A percentile compares a stretch with the other conserved stretches of the same genome.
phyloP scores from a whole-genome alignment of 805 yeast species.

The Zygotorulaspora sp. region DNA sequence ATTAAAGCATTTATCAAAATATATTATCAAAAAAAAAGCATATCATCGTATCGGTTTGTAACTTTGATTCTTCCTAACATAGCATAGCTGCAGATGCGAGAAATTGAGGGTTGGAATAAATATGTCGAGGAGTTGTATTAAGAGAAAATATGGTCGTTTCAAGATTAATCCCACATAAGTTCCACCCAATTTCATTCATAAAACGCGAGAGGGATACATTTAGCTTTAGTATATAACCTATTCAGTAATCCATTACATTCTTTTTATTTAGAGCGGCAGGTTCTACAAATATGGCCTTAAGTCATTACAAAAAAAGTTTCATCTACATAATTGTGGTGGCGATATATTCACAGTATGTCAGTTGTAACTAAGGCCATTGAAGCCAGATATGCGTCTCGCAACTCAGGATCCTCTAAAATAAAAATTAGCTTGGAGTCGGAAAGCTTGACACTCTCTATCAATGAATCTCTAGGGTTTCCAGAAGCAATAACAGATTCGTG shows the following conservation, averaged over 20 bases:
- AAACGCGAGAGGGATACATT: neutral
- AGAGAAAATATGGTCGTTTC: constrained; percentile 5
- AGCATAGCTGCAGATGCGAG: neutral
- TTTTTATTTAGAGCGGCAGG: neutral
- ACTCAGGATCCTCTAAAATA: constrained; percentile 1
- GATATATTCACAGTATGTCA: too few species aligned
- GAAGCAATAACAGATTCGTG: too few species aligned
- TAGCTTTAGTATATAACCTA: constrained; percentile 2
- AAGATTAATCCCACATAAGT: constrained; percentile 10
- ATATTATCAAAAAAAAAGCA: constrained; percentile 1
- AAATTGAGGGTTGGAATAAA: constrained; percentile 6
- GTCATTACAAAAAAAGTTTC: too few species aligned
- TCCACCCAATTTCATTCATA: neutral
- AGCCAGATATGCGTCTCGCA: too few species aligned
- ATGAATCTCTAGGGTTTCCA: too few species aligned
- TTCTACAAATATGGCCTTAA: too few species aligned
- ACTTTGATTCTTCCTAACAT: neutral
- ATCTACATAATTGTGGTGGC: too few species aligned
- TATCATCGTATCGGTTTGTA: constrained; percentile 1
- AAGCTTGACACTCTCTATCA: neutral
- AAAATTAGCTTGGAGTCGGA: neutral
- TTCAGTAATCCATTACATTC: constrained; percentile 2
- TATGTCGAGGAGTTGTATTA: constrained; percentile 16
- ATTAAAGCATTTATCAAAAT: constrained; percentile 1
- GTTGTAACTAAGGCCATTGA: neutral